Base-by-base conservation (phyloP, 441 rosid species). In the Pelargonium cotyledonis region DNA sequence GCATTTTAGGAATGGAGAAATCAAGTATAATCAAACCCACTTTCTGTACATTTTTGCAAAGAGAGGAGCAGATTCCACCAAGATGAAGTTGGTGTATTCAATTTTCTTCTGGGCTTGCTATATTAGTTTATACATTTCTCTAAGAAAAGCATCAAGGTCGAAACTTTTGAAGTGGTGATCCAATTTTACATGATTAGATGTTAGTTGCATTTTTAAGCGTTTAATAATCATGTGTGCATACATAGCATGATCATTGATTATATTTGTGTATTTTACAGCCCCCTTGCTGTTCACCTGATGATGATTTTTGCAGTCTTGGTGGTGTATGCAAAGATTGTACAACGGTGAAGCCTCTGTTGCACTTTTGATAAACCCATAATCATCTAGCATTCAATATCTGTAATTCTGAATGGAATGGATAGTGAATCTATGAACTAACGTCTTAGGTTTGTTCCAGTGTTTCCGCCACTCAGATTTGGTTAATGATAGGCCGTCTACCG, bases 251-350 rank as follows among this genome's bases (percentile, higher is more conserved):
- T 70, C 43, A n/a, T 58, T 11, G 41, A 62, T 18, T n/a, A 53
- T 58, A 46, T 16, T 58, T 43, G 61, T 15, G 58, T 18, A 71
- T 73, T 73, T 61, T 73, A 67, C 83, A 92, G 95, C 96, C 96
- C 66, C 96, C 96, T 69, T 92, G 96, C 81, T 92, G 98, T 80
- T 80, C 86, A 63, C 83, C 86, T 61, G 91, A 83, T 72, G 92
- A 86, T 55, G 92, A 77, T 76, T 72, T 78, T 66, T 88, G 91
- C 70, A 85, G 84, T 71, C 47, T 85, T 21, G 88, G 85, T 66
- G 90, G 88, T 65, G 74, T 85, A 68, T 86, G 91, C 81, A 78
- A 75, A 74, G 94, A 88, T 78, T 86, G 94, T 78, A 86, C 94
- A 35, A 88, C 91, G 73, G 91, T 88, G 77, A 80, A 75, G 75